Conservation (phyloP, 73 alveolate genomes). For the Paramecium octaurelia region DNA sequence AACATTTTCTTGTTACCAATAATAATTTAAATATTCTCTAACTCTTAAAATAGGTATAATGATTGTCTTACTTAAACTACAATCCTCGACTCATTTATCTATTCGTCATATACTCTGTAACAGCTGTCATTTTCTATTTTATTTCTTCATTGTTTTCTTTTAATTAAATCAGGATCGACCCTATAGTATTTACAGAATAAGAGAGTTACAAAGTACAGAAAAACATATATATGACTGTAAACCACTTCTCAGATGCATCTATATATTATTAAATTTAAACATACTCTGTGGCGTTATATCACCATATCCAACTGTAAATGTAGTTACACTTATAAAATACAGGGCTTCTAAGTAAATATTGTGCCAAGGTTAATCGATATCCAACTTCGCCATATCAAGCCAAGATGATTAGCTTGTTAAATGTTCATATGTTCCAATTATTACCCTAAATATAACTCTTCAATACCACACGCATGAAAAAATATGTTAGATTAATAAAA, state of each 20-base stretch:
- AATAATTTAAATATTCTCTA: conserved; percentile 52
- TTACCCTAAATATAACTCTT: not conserved
- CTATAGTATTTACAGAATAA: conserved; percentile 51
- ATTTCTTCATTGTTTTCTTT: conserved; percentile 21
- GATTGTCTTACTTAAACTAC: not conserved
- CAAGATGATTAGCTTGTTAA: not conserved
- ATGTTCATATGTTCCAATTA: not conserved
- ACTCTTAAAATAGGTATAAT: not conserved
- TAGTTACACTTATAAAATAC: conserved; percentile 29
- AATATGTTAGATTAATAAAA: not conserved
- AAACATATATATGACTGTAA: not conserved
- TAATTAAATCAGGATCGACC: conserved; percentile 12
- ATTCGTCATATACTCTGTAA: conserved; percentile 29
- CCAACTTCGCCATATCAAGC: not conserved
- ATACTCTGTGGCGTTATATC: conserved; percentile 28
- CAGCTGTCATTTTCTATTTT: not conserved
- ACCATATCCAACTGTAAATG: conserved; percentile 38
- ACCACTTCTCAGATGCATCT: not conserved
- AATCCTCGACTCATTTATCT: conserved; percentile 15
- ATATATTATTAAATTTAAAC: too few relatives aligned
- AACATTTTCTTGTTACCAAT: conserved; percentile 44
- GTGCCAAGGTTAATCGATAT: not conserved
- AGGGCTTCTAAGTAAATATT: not conserved
- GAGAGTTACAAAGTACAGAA: conserved; percentile 15
- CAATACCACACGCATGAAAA: not conserved